Base-by-base conservation (phyloP, 2,329 filamentous ascomycete genomes). In the Apiospora aurea region DNA sequence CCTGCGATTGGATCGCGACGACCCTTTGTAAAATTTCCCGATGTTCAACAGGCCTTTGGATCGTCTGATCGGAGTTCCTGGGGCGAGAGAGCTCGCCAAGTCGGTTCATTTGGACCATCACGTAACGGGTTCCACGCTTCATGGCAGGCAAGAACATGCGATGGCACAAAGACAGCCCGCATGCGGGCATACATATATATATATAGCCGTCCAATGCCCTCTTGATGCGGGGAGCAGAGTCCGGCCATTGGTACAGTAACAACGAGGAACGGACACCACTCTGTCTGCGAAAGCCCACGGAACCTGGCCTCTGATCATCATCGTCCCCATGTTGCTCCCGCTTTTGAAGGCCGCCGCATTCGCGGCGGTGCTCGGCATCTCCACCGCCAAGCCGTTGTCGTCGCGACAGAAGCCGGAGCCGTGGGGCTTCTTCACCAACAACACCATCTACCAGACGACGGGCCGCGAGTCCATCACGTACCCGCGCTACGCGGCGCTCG, bases 401-500 rank as follows among this genome's bases (percentile, higher is more conserved):
- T 29, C 26, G 26, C 26, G 26, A 29, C 44, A 41, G 10, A 34
- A 69, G 66, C 72, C 72, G 26, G 51, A 53, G 46, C 73, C 73
- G 26, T 74, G 71, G 71, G 73, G 71, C 10, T 74, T 74, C 64
- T 74, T 74, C 66, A 69, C 70, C 53, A 74, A 74, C 49, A 74
- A 74, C 57, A 74, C 73, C 49, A 74, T 74, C 67, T 72, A 71
- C 67, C 72, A 73, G 70, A 57, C 72, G 13, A 44, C 38, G 38
- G 72, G 70, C 41, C 7, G 16, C 41, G 66, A 75, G 34, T 67
- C 51, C 24, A 46, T 70, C 24, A 70, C 71, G 24, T 82, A 82
- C 74, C 78, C 79, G 53, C 80, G 81, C 29, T 81, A 78, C 21
- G 78, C 80, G 46, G 78, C 82, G 73, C 76, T 82, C 18, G 38